Conservation (phyloP, 108 stramenopile genomes). For the Nitzschia sp. region DNA sequence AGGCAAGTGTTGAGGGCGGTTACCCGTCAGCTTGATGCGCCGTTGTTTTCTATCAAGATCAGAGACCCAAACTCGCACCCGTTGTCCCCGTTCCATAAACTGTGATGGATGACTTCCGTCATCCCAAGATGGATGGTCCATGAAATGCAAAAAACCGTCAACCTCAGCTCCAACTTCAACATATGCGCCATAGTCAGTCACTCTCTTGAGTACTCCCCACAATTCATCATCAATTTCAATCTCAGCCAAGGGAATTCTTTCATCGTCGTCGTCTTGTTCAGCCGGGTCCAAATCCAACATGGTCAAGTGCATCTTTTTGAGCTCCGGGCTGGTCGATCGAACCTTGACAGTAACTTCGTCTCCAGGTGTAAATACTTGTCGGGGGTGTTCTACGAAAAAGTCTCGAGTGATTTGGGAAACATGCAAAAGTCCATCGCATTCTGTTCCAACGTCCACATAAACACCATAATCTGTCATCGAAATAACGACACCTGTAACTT, state of each 20-base stretch:
- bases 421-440: constrained; percentile 88
- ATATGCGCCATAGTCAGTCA: constrained; percentile 91
- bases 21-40: constrained; percentile 80
- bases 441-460: constrained; percentile 88
- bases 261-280: constrained; percentile 47
- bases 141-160: constrained; percentile 91
- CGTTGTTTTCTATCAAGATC: constrained; percentile 69
- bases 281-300: constrained; percentile 57
- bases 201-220: constrained; percentile 88
- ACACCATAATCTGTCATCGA: constrained; percentile 88
- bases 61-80: constrained; percentile 84
- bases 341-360: constrained; percentile 74
- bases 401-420: constrained; percentile 77
- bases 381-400: constrained; percentile 80
- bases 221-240: constrained; percentile 86
- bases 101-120: constrained; percentile 55
- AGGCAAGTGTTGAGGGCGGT: constrained; percentile 66
- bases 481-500: constrained; percentile 69
- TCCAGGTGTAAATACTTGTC: constrained; percentile 69
- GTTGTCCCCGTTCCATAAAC: constrained; percentile 73
- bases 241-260: constrained; percentile 72
- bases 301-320: constrained; percentile 82
- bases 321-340: constrained; percentile 50
- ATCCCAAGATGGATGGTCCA: constrained; percentile 85
- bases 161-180: constrained; percentile 90